Evolutionary conservation across 805 yeast genomes (phyloP).

Genomic region (Metschnikowia chrysomelidarum): DNA sequence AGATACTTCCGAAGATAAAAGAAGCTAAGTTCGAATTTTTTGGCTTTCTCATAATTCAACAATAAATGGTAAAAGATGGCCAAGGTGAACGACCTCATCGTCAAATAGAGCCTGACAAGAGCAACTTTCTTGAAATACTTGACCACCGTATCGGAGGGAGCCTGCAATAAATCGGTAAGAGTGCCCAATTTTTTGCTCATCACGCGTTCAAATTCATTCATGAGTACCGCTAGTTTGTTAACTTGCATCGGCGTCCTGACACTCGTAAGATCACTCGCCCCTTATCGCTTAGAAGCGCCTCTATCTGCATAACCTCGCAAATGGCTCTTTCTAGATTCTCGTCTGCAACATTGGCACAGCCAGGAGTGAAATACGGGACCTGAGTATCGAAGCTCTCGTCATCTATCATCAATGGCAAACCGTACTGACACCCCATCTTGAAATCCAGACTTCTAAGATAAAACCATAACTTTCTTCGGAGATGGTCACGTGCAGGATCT

Average conservation of each 20-base stretch:
- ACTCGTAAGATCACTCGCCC: no score
- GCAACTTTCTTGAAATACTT: no score
- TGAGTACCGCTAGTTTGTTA: conserved; percentile 29
- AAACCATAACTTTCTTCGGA: conserved; percentile 18
- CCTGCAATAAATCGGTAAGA: conserved; percentile 3
- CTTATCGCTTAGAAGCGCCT: no score
- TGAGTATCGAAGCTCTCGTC: conserved; percentile 29
- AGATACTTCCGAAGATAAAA: conserved; percentile 33
- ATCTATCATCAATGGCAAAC: conserved; percentile 36
- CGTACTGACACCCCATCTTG: conserved; percentile 33
- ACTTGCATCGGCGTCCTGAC: conserved; percentile 39
- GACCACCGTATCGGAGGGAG: conserved; percentile 1
- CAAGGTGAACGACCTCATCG: conserved; percentile 26
- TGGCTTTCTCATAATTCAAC: conserved; percentile 37
- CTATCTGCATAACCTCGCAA: no score
- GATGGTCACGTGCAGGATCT: conserved; percentile 5
- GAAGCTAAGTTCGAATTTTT: conserved; percentile 28
- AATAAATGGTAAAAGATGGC: conserved; percentile 35
- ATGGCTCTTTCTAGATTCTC: conserved; percentile 37
- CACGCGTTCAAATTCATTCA: conserved; percentile 7
- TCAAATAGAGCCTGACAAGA: conserved; percentile 27
- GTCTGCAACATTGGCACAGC: conserved; percentile 33
- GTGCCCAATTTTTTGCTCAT: conserved; percentile 9
- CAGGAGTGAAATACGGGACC: conserved; percentile 33
- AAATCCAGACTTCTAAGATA: conserved; percentile 30